Conservation (phyloP, 805 yeast species). For the Starmerella bacillaris region DNA sequence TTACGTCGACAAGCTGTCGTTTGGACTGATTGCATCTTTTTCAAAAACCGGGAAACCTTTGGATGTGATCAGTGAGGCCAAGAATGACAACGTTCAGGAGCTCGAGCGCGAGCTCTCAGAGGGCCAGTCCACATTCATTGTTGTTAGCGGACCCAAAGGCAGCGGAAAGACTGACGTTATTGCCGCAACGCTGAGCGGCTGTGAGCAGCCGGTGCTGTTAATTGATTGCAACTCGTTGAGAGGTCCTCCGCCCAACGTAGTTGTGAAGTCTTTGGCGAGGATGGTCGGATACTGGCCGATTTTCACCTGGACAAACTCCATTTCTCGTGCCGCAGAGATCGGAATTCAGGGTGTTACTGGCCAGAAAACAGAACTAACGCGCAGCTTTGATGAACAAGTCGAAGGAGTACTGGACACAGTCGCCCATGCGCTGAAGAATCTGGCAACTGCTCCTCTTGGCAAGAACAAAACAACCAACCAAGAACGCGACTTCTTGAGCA, state of each 20-base stretch:
- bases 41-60: not conserved
- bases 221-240: conserved; percentile 64
- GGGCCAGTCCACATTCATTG: conserved; percentile 75
- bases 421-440: conserved; percentile 44
- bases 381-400: conserved; percentile 20
- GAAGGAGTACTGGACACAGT: conserved; percentile 20
- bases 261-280: conserved; percentile 48
- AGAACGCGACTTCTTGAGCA: conserved; percentile 10
- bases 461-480: conserved; percentile 5
- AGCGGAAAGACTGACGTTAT: conserved; percentile 52
- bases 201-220: conserved; percentile 42
- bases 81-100: conserved; percentile 36
- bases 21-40: not conserved
- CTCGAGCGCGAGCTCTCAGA: conserved; percentile 67
- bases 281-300: conserved; percentile 85
- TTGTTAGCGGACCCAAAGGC: conserved; percentile 85
- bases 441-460: conserved; percentile 28
- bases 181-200: conserved; percentile 53
- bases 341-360: conserved; percentile 84
- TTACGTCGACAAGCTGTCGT: conserved; percentile 5
- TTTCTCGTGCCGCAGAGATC: conserved; percentile 64
- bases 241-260: conserved; percentile 54
- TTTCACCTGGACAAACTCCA: conserved; percentile 76
- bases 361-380: conserved; percentile 28
- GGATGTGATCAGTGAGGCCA: conserved; percentile 3